phyloP scores from a whole-genome alignment of 129 eudicot genomes.

The Calendula officinalis region DNA sequence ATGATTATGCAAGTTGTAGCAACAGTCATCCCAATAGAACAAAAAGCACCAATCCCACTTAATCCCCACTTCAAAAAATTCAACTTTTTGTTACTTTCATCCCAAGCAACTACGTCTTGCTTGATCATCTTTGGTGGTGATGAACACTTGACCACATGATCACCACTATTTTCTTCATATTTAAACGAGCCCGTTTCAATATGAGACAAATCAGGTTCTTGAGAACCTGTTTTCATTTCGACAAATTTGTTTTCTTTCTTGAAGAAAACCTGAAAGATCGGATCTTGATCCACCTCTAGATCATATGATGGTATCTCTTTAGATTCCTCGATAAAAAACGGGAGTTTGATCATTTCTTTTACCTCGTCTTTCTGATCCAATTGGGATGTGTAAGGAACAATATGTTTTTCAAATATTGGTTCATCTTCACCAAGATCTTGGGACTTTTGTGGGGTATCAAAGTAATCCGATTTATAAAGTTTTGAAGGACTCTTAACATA shows the following conservation, averaged over 20 bases:
- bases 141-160: slow-evolving; percentile 27
- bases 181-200: slow-evolving; percentile 37
- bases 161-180: slow-evolving; percentile 42
- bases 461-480: slow-evolving; percentile 36
- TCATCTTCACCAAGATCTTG: slow-evolving; percentile 34
- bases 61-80: slow-evolving; percentile 54
- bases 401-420: slow-evolving; percentile 24
- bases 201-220: slow-evolving; percentile 38
- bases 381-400: slow-evolving; percentile 33
- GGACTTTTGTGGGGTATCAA: slow-evolving; percentile 26
- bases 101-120: slow-evolving; percentile 31
- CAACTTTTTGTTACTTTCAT: slow-evolving; percentile 20
- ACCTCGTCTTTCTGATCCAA: slow-evolving; percentile 34
- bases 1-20: slow-evolving; percentile 65
- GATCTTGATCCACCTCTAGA: slow-evolving; percentile 33
- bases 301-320: slow-evolving; percentile 15
- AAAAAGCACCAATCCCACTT: slow-evolving; percentile 66
- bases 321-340: slow-evolving; percentile 17
- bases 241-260: slow-evolving; percentile 73
- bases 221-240: slow-evolving; percentile 56
- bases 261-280: slow-evolving; percentile 57
- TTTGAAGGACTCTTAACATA: slow-evolving; percentile 25
- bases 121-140: slow-evolving; percentile 38
- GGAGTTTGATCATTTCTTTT: slow-evolving; percentile 30
- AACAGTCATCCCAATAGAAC: slow-evolving; percentile 76